Conservation (phyloP, 805 yeast species). For the Pichia phayaonensis region DNA sequence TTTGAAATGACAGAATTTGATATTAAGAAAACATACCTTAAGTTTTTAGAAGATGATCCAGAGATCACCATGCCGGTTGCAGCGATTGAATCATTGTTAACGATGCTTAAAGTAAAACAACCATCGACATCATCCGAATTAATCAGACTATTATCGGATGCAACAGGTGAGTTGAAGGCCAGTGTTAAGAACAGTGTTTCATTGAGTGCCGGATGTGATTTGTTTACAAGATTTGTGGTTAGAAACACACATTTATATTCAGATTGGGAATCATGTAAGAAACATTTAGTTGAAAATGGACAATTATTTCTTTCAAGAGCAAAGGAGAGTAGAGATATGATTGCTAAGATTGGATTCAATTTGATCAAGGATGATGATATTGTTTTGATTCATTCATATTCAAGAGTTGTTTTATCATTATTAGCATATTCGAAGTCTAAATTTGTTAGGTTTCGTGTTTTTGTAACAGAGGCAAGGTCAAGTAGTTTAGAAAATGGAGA, state of each 20-base stretch:
- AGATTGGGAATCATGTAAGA: conserved; percentile 92
- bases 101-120: conserved; percentile 70
- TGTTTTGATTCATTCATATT: conserved; percentile 81
- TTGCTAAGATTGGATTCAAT: conserved; percentile 81
- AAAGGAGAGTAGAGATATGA: conserved; percentile 77
- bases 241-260: conserved; percentile 80
- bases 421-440: conserved; percentile 70
- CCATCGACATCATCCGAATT: conserved; percentile 93
- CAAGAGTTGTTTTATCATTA: conserved; percentile 81
- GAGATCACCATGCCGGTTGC: conserved; percentile 99
- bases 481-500: conserved; percentile 52
- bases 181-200: conserved; percentile 89
- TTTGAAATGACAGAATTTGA: conserved; percentile 46
- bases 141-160: conserved; percentile 70
- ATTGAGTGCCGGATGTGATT: conserved; percentile 93
- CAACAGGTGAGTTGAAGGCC: conserved; percentile 64
- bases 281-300: conserved; percentile 87
- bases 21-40: conserved; percentile 71
- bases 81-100: conserved; percentile 90
- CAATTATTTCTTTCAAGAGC: conserved; percentile 87
- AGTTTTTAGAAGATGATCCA: conserved; percentile 79
- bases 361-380: conserved; percentile 91
- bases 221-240: conserved; percentile 87
- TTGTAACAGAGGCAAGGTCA: conserved; percentile 91
- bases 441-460: conserved; percentile 76